Base-by-base conservation (phyloP, 441 rosid species). In the Corymbia calophylla region DNA sequence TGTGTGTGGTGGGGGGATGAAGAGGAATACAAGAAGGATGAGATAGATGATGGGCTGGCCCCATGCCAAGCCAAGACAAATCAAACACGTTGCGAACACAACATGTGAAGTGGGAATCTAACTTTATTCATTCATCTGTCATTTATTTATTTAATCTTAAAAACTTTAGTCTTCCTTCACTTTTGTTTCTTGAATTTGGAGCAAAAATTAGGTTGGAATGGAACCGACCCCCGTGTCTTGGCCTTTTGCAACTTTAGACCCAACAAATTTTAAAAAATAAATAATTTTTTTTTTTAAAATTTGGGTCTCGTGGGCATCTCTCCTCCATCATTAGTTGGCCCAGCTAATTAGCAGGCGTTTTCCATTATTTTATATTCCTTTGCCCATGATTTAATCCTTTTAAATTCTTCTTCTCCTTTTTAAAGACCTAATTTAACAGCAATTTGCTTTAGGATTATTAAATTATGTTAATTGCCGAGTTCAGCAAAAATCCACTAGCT, bases 91-190 rank as follows among this genome's bases (percentile, higher is more conserved):
- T 82, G 91, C 82, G 66, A 86, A 90, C 93, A 92, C 88, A 44
- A 90, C 96, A 94, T 93, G 96, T 93, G 94, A 92, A 91, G 92
- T 89, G 94, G 95, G 95, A 94, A 92, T 94, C 95, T 93, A 86
- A 92, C 91, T 92, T 92, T 44, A 27, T 70, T 27, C 5, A 81
- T 81, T 23, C 25, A 81, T 44, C 27, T 12, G 17, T 29, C n/a
- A 44, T 82, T 27, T n/a, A 3, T 31, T 86, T 39, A 53, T 85
- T 85, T 29, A n/a, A 62, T 62, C 18, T 53, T 17, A 12, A 21
- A 21, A 54, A 32, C 18, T 53, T 86, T 86, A 86, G 58, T 86
- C 62, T 60, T 87, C 35, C 23, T 73, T 89, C 53, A 56, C 87
- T 60, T 91, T 88, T 92, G 93, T 90, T 93, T 88, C 92, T 93